A percentile compares a stretch with the other conserved stretches of the same genome.
Conservation (phyloP, 2,329 filamentous ascomycete genomes). For the Podosphaera xanthii region DNA sequence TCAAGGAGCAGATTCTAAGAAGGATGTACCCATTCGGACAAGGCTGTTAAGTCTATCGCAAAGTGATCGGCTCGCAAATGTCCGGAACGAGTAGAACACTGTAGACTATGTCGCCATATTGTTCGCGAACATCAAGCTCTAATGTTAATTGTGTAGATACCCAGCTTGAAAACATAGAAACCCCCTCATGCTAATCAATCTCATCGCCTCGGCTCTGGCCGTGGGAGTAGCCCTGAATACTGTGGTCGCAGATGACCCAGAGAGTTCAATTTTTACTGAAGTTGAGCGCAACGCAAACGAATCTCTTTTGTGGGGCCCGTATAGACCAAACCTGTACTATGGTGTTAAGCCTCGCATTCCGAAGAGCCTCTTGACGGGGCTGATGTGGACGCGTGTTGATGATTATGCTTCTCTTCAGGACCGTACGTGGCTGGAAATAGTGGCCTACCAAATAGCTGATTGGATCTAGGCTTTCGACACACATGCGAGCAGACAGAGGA, state of each 20-base stretch:
- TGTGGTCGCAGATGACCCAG: conserved; percentile 10
- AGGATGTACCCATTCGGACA: too few relatives aligned
- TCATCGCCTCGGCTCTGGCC: conserved; percentile 6
- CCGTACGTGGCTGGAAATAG: conserved; percentile 29
- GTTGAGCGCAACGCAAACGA: conserved; percentile 36
- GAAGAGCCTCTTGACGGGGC: conserved; percentile 55
- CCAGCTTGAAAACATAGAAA: not conserved
- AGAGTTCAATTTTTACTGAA: conserved; percentile 15
- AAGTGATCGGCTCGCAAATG: too few relatives aligned
- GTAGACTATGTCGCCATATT: too few relatives aligned
- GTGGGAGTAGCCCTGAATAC: conserved; percentile 3
- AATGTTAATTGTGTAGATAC: not conserved
- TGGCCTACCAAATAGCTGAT: conserved; percentile 3
- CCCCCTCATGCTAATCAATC: conserved; percentile 2
- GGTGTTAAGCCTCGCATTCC: conserved; percentile 65
- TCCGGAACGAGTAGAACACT: too few relatives aligned
- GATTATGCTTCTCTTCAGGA: conserved; percentile 51
- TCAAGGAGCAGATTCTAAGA: too few relatives aligned
- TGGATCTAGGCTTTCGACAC: conserved; percentile 52
- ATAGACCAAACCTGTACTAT: conserved; percentile 86
- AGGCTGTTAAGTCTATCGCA: too few relatives aligned
- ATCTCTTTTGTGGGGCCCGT: conserved; percentile 86
- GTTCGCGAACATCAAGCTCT: not conserved
- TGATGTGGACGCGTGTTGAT: conserved; percentile 80
- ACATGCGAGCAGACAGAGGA: conserved; percentile 91